phyloP scores from a whole-genome alignment of 2,329 filamentous ascomycete genomes.

The Pseudophaeomoniella oleicola region DNA sequence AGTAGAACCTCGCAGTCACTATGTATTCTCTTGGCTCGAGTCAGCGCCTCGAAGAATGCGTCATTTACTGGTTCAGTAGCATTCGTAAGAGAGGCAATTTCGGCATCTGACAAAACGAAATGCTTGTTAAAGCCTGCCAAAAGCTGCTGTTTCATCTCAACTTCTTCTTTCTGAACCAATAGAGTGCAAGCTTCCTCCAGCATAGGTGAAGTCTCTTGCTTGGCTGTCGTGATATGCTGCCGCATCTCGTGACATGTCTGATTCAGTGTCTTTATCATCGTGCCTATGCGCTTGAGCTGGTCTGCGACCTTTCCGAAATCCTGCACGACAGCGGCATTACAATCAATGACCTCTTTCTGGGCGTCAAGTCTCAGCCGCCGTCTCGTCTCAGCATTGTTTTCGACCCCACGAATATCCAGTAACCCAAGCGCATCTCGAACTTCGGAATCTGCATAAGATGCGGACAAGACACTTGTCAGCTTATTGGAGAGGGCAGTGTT shows the following conservation, averaged over 20 bases:
- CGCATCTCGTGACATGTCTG: conserved; percentile 69
- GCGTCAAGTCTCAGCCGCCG: conserved; percentile 68
- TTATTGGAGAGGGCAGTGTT: conserved; percentile 62
- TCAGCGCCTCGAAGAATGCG: conserved; percentile 63
- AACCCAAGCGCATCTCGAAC: conserved; percentile 73
- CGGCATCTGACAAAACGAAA: conserved; percentile 73
- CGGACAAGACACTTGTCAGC: conserved; percentile 71
- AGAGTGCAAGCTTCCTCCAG: conserved; percentile 64
- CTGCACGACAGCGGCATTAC: conserved; percentile 74
- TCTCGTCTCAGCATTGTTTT: conserved; percentile 64
- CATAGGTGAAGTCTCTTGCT: conserved; percentile 57
- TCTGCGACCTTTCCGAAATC: conserved; percentile 85
- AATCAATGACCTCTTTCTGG: conserved; percentile 83
- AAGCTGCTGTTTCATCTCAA: conserved; percentile 71
- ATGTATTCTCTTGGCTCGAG: conserved; percentile 72
- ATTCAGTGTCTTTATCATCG: conserved; percentile 65
- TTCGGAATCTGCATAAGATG: conserved; percentile 83
- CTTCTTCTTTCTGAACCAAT: conserved; percentile 55
- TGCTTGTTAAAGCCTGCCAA: conserved; percentile 64
- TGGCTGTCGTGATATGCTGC: conserved; percentile 58
- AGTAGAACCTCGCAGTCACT: conserved; percentile 80
- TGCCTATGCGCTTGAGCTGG: conserved; percentile 77
- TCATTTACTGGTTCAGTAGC: conserved; percentile 73
- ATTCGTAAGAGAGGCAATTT: conserved; percentile 60
- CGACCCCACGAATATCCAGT: conserved; percentile 55